Conservation (phyloP, 495 filamentous ascomycete species). For the Penicillium robsamsonii region DNA sequence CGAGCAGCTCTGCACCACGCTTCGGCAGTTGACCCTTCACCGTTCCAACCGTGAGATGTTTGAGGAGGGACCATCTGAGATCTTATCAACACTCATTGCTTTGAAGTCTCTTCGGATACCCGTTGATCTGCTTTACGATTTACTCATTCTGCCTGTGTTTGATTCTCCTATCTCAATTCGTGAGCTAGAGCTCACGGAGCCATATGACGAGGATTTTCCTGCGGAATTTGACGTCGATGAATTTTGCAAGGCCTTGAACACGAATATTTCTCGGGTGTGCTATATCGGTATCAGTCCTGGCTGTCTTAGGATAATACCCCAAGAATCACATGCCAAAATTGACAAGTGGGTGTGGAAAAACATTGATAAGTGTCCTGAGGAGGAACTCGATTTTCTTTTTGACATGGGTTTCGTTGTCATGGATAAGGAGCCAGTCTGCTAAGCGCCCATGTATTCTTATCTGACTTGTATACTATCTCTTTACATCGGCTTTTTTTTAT, state of each 20-base stretch:
- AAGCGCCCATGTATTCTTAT: background rate
- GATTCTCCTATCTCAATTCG: conserved; percentile 1
- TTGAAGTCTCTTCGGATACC: conserved; percentile 10
- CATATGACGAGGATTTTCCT: background rate
- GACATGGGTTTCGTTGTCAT: conserved; percentile 9
- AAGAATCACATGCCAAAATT: background rate
- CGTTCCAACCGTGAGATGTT: background rate
- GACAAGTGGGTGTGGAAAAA: conserved; percentile 13
- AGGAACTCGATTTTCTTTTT: conserved; percentile 10
- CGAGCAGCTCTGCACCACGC: conserved; percentile 7
- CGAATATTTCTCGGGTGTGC: conserved; percentile 6
- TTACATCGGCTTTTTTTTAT: background rate
- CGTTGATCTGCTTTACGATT: background rate
- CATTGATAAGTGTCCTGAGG: conserved; percentile 12
- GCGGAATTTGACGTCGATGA: background rate
- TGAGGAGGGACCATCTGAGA: background rate
- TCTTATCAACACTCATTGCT: background rate
- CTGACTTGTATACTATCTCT: background rate
- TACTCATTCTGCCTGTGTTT: conserved; percentile 4
- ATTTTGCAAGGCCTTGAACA: background rate
- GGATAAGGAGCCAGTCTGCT: background rate
- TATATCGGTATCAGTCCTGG: conserved; percentile 3
- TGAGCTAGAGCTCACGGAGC: conserved; percentile 3
- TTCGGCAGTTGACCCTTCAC: background rate
- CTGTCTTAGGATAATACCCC: conserved; percentile 1